Evolutionary conservation across 164 flowering plant species (phyloP).

Genomic region (Echeveria elegans): DNA sequence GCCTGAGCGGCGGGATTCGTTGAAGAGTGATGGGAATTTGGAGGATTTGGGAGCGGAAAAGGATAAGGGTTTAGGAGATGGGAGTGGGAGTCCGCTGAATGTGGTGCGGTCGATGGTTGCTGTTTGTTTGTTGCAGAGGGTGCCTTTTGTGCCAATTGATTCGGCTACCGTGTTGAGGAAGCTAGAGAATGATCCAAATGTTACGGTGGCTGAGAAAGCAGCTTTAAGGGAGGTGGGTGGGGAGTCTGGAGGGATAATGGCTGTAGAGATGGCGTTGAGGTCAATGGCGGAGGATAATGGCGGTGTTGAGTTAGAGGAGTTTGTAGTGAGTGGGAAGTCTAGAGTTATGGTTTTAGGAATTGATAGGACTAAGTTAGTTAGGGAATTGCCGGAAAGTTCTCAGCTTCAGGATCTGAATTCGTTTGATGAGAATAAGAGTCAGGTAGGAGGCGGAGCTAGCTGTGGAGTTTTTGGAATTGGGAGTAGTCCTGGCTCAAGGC

Average conservation of each 20-base stretch:
- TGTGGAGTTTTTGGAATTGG: slow-evolving; percentile 32
- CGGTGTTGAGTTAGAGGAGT: slow-evolving; percentile 73
- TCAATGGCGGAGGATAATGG: slow-evolving; percentile 74
- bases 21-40: neutral
- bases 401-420: slow-evolving; percentile 21
- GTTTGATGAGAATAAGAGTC: slow-evolving; percentile 18
- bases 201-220: slow-evolving; percentile 58
- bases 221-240: slow-evolving; percentile 80
- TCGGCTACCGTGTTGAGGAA: slow-evolving; percentile 70
- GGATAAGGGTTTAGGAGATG: slow-evolving; percentile 18
- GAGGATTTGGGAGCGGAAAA: neutral
- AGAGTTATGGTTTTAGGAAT: slow-evolving; percentile 73
- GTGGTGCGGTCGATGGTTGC: slow-evolving; percentile 84
- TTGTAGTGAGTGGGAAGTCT: slow-evolving; percentile 69
- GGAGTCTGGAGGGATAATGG: slow-evolving; percentile 64
- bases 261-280: slow-evolving; percentile 83
- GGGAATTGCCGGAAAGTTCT: slow-evolving; percentile 72
- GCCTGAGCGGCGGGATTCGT: neutral
- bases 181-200: slow-evolving; percentile 55
- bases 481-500: slow-evolving; percentile 27
- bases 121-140: slow-evolving; percentile 62
- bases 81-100: slow-evolving; percentile 48
- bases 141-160: slow-evolving; percentile 71
- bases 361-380: slow-evolving; percentile 54
- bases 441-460: slow-evolving; percentile 15